A percentile compares a stretch with the other conserved stretches of the same genome.
These are phyloP conservation scores for Hexamita inflata DNA, from an alignment of 208 protist genomes.

Conservation along the genomic window DNA sequence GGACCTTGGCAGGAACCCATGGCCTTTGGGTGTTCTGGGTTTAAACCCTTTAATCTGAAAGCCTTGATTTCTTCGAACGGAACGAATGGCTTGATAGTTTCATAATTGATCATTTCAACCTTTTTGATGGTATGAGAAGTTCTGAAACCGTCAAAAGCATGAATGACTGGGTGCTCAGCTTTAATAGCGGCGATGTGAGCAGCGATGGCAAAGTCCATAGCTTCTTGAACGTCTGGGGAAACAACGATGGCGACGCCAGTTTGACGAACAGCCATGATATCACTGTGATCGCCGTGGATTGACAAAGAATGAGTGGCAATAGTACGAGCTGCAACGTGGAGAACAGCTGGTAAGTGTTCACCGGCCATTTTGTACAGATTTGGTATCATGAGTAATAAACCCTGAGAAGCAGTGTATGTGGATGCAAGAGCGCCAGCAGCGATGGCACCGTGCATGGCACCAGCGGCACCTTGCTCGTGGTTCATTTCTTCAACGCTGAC, in stretches of 20 bases:
- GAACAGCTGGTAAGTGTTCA: constrained; percentile 52
- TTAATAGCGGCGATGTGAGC: constrained; percentile 54
- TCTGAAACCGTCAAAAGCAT: constrained; percentile 55
- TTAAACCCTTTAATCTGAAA: constrained; percentile 42
- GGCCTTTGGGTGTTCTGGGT: constrained; percentile 46
- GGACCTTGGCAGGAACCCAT: constrained; percentile 46
- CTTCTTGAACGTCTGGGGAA: constrained; percentile 51
- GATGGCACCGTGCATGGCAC: constrained; percentile 51
- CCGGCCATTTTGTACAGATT: constrained; percentile 61
- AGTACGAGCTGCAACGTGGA: constrained; percentile 54
- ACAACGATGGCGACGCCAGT: constrained; percentile 49
- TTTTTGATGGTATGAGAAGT: constrained; percentile 47
- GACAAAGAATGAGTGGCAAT: constrained; percentile 50
- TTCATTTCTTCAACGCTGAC: constrained; percentile 48
- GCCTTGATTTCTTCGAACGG: constrained; percentile 31
- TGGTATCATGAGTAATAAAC: constrained; percentile 60
- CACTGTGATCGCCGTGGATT: constrained; percentile 56
- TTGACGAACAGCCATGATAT: constrained; percentile 54
- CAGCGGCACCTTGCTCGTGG: constrained; percentile 54
- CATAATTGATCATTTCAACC: constrained; percentile 28
- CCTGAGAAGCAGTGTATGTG: constrained; percentile 61
- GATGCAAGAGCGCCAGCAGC: constrained; percentile 36
- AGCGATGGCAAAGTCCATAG: constrained; percentile 48
- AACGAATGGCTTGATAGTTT: constrained; percentile 31
- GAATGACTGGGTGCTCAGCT: constrained; percentile 43